Evolutionary conservation across 768 basidiomycete genomes (phyloP).

Genomic region (Tubosaeta brunneosetosa): DNA sequence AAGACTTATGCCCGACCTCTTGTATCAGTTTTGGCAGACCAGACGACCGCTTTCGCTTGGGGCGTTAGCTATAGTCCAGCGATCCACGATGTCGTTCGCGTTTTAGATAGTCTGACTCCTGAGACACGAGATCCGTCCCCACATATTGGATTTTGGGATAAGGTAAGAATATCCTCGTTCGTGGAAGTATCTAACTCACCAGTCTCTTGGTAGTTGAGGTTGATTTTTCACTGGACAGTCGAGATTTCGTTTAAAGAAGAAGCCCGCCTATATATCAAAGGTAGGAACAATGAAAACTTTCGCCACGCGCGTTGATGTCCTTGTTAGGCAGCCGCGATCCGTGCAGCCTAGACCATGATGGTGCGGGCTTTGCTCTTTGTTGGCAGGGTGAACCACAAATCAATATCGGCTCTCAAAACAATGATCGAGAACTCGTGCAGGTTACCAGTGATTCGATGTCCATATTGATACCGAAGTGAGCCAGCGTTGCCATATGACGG

Average conservation of each 20-base stretch:
- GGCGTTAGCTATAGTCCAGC: conserved; percentile 82
- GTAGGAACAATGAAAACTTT: conserved; percentile 33
- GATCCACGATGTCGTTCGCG: conserved; percentile 79
- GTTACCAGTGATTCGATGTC: conserved; percentile 75
- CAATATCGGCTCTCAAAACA: conserved; percentile 64
- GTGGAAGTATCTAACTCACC: conserved; percentile 2
- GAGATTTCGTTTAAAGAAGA: conserved; percentile 63
- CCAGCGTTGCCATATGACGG: conserved; percentile 4
- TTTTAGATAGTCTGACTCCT: conserved; percentile 76
- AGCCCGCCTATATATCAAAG: conserved; percentile 83
- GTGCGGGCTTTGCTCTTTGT: conserved; percentile 83
- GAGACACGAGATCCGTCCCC: conserved; percentile 79
- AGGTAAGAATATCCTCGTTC: conserved; percentile 42
- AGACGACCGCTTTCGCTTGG: conserved; percentile 78
- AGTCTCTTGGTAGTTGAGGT: conserved; percentile 46
- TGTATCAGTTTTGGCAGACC: conserved; percentile 60
- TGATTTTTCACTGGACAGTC: conserved; percentile 81
- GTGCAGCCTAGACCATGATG: conserved; percentile 58
- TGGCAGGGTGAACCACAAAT: conserved; percentile 77
- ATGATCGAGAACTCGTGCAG: conserved; percentile 75
- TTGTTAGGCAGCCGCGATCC: conserved; percentile 76
- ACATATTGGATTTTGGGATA: conserved; percentile 92
- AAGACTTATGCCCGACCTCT: conserved; percentile 83
- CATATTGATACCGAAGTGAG: conserved; percentile 83
- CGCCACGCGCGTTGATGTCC: conserved; percentile 5